These are phyloP conservation scores for Anthostomella pinea DNA, from an alignment of 2,329 filamentous ascomycete species.

Conservation along the genomic window DNA sequence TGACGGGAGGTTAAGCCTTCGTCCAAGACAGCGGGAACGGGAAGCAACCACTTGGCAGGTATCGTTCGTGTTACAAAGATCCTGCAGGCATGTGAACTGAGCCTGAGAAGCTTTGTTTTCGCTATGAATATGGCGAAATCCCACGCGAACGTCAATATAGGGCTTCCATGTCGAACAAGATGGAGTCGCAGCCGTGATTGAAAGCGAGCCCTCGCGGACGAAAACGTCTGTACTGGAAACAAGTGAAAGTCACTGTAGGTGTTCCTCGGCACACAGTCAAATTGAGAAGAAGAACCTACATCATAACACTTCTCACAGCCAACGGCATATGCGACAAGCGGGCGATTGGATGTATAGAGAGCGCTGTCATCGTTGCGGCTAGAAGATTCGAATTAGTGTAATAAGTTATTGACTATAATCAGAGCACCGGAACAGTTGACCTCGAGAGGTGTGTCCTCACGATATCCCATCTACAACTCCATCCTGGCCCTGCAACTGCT, in stretches of 20 bases:
- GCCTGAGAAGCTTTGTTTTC: no score
- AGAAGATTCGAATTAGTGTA: no score
- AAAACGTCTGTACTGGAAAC: conserved; percentile 48
- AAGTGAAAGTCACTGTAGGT: conserved; percentile 48
- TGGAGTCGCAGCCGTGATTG: conserved; percentile 50
- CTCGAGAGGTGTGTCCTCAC: no score
- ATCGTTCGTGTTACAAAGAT: background rate
- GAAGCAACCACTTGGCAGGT: background rate
- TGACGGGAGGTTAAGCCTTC: background rate
- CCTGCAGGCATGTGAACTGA: no score
- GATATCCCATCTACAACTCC: no score
- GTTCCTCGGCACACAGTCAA: conserved; percentile 38
- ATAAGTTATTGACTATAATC: no score
- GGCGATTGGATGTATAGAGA: no score
- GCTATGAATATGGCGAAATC: no score
- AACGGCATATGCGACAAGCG: conserved; percentile 58
- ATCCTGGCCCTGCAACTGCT: background rate
- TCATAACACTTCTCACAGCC: conserved; percentile 45
- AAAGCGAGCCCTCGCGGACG: conserved; percentile 42
- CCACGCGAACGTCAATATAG: no score
- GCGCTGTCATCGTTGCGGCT: no score
- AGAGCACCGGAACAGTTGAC: no score
- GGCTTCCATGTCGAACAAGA: conserved; percentile 61
- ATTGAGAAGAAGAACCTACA: conserved; percentile 38
- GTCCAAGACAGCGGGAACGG: background rate